Evolutionary conservation across 306 rosid species (phyloP).

Genomic region (Rosa chinensis): DNA sequence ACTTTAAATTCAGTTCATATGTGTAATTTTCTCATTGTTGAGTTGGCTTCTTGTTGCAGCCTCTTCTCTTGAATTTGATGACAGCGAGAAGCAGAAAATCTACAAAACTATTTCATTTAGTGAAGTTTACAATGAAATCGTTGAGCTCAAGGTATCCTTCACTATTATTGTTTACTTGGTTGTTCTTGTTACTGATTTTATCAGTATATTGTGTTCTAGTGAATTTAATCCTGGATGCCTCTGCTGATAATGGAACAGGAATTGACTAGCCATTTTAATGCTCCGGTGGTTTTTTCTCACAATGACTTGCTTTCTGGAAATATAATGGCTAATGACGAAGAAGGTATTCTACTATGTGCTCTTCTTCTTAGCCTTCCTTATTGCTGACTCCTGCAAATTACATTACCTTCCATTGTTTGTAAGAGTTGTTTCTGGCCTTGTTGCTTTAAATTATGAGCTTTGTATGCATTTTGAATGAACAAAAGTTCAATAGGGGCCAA

Average conservation of each 20-base stretch:
- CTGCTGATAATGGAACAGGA: constrained; percentile 64
- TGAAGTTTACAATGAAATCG: constrained; percentile 59
- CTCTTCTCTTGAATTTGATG: constrained; percentile 71
- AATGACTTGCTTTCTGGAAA: constrained; percentile 96
- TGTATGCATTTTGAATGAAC: background rate
- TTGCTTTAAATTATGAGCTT: background rate
- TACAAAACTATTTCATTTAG: constrained; percentile 59
- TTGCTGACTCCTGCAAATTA: background rate
- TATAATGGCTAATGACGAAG: constrained; percentile 76
- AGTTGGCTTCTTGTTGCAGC: constrained; percentile 50
- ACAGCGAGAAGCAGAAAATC: constrained; percentile 52
- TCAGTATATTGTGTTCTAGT: background rate
- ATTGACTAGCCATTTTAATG: constrained; percentile 58
- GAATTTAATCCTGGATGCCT: constrained; percentile 7
- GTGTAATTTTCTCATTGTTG: constrained; percentile 20
- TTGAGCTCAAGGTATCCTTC: constrained; percentile 64
- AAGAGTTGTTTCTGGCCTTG: background rate
- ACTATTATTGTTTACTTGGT: constrained; percentile 12
- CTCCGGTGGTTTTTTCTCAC: too few relatives aligned
- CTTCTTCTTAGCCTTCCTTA: constrained; percentile 16
- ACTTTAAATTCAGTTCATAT: background rate
- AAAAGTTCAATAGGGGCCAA: background rate
- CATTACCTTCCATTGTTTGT: background rate
- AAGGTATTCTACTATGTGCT: constrained; percentile 54
- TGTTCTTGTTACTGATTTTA: background rate